Percentiles rank a stretch among this genome's conserved stretches.
Evolutionary conservation across 805 yeast species (phyloP).

Genomic region (Saturnispora zaruensis): DNA sequence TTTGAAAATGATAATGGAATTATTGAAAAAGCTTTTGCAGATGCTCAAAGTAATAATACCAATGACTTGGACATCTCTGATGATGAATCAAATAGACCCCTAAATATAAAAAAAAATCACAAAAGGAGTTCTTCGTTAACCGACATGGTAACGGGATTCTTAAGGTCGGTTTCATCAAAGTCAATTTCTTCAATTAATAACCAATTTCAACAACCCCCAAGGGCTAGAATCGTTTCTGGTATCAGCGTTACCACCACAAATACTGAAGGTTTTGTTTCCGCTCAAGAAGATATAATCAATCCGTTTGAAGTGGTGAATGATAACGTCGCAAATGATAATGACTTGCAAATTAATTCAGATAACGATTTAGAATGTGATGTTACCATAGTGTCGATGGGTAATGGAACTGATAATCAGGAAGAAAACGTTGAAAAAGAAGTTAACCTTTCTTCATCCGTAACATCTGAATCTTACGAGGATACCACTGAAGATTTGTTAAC

Average conservation of each 20-base stretch:
- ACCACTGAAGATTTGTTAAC: neutral
- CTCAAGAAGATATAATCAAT: constrained; percentile 21
- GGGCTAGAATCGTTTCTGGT: constrained; percentile 20
- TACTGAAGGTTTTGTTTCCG: constrained; percentile 28
- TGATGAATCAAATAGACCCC: neutral
- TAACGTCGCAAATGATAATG: neutral
- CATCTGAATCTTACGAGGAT: neutral
- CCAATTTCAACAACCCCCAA: constrained; percentile 3
- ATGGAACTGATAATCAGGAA: neutral
- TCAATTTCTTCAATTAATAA: constrained; percentile 12
- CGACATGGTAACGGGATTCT: constrained; percentile 17
- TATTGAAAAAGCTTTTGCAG: constrained; percentile 12
- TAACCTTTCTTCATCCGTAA: neutral
- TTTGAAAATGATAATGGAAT: constrained; percentile 18
- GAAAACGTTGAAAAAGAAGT: neutral
- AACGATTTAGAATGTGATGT: constrained; percentile 5
- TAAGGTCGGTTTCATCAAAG: constrained; percentile 17
- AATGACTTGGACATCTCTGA: constrained; percentile 2
- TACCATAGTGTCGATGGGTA: constrained; percentile 9
- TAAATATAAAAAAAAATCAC: neutral
- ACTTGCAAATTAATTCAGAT: neutral
- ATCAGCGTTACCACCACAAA: constrained; percentile 22
- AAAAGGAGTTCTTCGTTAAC: constrained; percentile 11
- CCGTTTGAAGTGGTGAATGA: neutral
- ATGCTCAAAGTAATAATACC: neutral